Evolutionary conservation across 768 basidiomycete species (phyloP).

Genomic region (Leccinum boreale): DNA sequence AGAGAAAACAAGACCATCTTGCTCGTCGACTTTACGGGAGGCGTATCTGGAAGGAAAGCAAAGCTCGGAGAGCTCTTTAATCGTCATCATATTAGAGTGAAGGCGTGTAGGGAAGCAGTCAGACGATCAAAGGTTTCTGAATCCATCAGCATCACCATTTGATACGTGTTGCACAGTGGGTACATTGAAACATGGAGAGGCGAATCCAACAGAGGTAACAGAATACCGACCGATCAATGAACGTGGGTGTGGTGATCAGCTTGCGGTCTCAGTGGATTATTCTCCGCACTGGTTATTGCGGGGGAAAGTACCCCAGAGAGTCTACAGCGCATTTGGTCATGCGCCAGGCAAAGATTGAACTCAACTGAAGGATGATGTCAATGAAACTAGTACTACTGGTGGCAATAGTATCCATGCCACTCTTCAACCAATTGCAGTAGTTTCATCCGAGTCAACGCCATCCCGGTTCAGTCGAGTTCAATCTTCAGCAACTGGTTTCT

Average conservation of each 20-base stretch:
- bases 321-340: neutral
- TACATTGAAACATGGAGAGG: neutral
- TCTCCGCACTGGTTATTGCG: neutral
- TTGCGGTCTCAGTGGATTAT: too few relatives aligned
- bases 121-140: neutral
- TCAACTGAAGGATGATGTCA: neutral
- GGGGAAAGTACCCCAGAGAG: neutral
- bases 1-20: constrained; percentile 11
- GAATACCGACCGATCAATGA: neutral
- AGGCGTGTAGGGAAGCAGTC: neutral
- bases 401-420: too few relatives aligned
- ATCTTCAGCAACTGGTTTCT: neutral
- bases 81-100: neutral
- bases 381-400: too few relatives aligned
- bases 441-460: too few relatives aligned
- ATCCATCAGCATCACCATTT: neutral
- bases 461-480: too few relatives aligned
- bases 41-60: neutral
- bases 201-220: neutral
- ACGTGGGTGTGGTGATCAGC: neutral
- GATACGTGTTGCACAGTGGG: neutral
- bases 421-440: too few relatives aligned
- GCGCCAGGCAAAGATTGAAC: neutral
- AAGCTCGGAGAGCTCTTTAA: neutral
- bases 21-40: neutral